Evolutionary conservation across 208 protist species (phyloP), one percentile per base, ranked within the genome.

Genomic region (Trypanosoma melophagium): DNA sequence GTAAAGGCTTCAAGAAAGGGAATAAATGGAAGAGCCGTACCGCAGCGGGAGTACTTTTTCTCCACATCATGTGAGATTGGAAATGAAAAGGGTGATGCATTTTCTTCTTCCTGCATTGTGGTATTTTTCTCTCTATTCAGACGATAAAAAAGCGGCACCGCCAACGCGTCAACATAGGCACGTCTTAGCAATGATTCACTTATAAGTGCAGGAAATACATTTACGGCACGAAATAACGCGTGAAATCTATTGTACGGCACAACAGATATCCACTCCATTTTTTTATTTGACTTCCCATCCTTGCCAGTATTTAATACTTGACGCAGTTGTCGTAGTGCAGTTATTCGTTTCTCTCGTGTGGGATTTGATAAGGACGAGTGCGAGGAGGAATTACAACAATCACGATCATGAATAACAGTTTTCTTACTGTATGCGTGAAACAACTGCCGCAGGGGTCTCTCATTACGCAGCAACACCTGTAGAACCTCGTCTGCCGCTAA

Each of bases 1-100:
- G 84, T 74, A 74, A 92, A 87, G 2, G 80, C 74, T 54, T 94
- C 85, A 14, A 86, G 72, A 70, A 94, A 94, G 51, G 70, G 57
- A 31, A 81, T 19, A 61, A 82, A 94, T 1, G 79, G 63, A 3
- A 94, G 62, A 17, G 60, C 81, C 40, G 60, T 25, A 74, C 66
- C 35, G 55, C 44, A 21, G 60, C 60, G 21, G 41, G 28, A 7
- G 56, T 66, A 56, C 19, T 41, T 52, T 42, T 24, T 69, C 25
- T 65, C 55, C 9, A 60, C 50, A 5, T 49, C 52, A 51, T 60
- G 52, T 14, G 16, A 55, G 0, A 61, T 60, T 8, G 13, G 17
- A 58, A 52, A 21, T 8, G 21, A 21, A 7, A 60, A 45, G 24
- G 35, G n/a, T 63, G 53, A 67, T 56, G n/a, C 47, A 35, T 38